A percentile compares a stretch with the other conserved stretches of the same genome.
Evolutionary conservation across 352 stramenopile genomes (phyloP).

Genomic region (Phytophthora chlamydospora): DNA sequence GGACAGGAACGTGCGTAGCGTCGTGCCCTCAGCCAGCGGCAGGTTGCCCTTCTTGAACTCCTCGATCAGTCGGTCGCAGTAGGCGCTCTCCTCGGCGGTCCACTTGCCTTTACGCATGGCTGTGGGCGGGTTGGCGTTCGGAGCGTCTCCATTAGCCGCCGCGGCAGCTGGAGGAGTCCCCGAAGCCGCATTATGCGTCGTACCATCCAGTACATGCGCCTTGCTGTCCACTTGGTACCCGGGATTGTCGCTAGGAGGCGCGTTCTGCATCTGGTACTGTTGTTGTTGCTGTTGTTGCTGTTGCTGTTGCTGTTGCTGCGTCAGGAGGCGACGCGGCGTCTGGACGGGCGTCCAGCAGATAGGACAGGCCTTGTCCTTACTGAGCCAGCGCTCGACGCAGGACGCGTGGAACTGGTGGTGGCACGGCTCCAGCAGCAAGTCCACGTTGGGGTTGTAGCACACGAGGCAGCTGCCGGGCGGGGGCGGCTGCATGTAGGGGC

Average conservation of each 20-base stretch:
- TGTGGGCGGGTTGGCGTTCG: slow-evolving; percentile 9
- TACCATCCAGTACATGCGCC: slow-evolving; percentile 27
- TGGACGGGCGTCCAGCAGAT: slow-evolving; percentile 79
- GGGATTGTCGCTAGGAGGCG: no score
- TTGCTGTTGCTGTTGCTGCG: slow-evolving; percentile 21
- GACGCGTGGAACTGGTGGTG: slow-evolving; percentile 81
- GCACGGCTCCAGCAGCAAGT: slow-evolving; percentile 65
- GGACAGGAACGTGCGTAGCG: slow-evolving; percentile 96
- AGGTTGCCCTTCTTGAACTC: slow-evolving; percentile 98
- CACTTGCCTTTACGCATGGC: slow-evolving; percentile 95
- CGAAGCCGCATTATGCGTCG: slow-evolving; percentile 9
- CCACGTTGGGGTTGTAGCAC: slow-evolving; percentile 46
- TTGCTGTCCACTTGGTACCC: slow-evolving; percentile 31
- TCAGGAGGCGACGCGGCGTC: slow-evolving; percentile 55
- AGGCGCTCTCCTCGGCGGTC: slow-evolving; percentile 97
- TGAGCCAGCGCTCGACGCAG: slow-evolving; percentile 75
- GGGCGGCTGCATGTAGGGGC: slow-evolving; percentile 20
- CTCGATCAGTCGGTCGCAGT: slow-evolving; percentile 96
- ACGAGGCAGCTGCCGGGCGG: slow-evolving; percentile 37
- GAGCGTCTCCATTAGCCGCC: slow-evolving; percentile 5
- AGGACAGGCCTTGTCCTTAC: slow-evolving; percentile 81
- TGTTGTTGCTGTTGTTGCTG: slow-evolving; percentile 18
- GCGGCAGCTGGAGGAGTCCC: slow-evolving; percentile 2
- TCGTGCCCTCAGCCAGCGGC: slow-evolving; percentile 97
- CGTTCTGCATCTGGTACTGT: background rate